These are phyloP conservation scores for Fraxinus pennsylvanica DNA, from an alignment of 257 asterid genomes.

Conservation along the genomic window DNA sequence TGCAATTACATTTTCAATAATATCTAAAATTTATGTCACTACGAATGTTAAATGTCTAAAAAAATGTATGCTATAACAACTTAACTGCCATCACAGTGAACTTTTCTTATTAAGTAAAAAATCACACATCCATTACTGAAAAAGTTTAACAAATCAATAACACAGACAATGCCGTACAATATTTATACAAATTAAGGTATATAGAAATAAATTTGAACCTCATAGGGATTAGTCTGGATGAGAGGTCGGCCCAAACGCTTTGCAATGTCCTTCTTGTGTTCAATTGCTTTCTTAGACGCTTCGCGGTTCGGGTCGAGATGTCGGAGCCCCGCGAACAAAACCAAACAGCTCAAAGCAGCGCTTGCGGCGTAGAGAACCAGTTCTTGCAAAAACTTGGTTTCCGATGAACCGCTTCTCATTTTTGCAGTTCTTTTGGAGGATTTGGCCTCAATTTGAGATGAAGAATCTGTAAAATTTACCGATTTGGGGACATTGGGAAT, in stretches of 20 bases:
- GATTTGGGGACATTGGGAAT: neutral
- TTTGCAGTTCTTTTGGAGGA: neutral
- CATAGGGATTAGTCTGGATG: slow-evolving; percentile 23
- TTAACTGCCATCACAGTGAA: neutral
- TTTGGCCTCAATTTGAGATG: neutral
- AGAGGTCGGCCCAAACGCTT: too few relatives aligned
- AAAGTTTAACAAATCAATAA: too few relatives aligned
- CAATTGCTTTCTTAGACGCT: slow-evolving; percentile 57
- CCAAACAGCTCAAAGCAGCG: slow-evolving; percentile 82
- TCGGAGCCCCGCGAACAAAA: slow-evolving; percentile 67
- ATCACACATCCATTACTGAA: neutral
- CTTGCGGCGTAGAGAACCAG: slow-evolving; percentile 78
- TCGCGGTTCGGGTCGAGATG: slow-evolving; percentile 84
- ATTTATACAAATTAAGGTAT: neutral
- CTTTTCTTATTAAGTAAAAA: neutral
- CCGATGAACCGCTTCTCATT: slow-evolving; percentile 55
- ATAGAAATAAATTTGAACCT: neutral
- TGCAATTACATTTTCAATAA: neutral
- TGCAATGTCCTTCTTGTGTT: slow-evolving; percentile 44
- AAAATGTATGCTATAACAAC: neutral
- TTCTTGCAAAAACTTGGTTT: slow-evolving; percentile 60
- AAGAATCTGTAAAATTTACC: neutral
- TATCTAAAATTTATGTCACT: neutral
- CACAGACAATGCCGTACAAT: neutral
- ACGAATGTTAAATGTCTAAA: neutral